Evolutionary conservation across 208 protist genomes (phyloP), one percentile per base, ranked within the genome.

Genomic region (Novymonas esmeraldas): DNA sequence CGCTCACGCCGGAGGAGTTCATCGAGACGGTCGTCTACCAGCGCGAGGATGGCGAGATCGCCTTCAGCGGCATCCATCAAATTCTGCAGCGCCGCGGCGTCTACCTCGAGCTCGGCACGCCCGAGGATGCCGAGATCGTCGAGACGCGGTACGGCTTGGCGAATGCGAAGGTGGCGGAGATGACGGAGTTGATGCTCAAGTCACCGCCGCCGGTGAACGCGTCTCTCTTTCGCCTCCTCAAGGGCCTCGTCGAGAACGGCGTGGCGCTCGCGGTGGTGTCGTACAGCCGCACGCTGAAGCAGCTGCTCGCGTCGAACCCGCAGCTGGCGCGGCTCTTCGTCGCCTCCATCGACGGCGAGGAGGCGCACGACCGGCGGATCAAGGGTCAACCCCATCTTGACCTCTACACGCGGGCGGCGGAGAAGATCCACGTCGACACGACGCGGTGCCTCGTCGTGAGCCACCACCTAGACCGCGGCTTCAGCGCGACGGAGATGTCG

Each of bases 81-180:
- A 86, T 97, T 29, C 66, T 97, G 31, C 75, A 82, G 24, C 55
- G 70, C 28, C 82, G 92, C 56, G 80, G 78, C 36, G 85, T 97
- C 42, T 70, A 88, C 56, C 68, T 95, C 13, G 89, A 91, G 48
- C 78, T 97, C 13, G 92, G 92, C 45, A 85, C 87, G 11, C 85
- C 89, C 4, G 82, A 92, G 50, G 92, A 97, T 57, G 89, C 89
- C 5, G 89, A 97, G 55, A 95, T 97, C 64, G 89, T 97, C 0
- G 89, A 95, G 76, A 97, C 92, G 26, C 85, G 87, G 22, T 92
- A 94, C 70, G 92, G 92, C 9, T 73, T 97, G 20, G 92, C 89
- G 16, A 97, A 97, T 66, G 87, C 89, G 24, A 97, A 97, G 64
- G 59, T 97, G 39, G 89, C 89, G 4, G 92, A 97, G 61, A 87